These are phyloP conservation scores for Pythium biforme DNA, from an alignment of 352 stramenopile genomes.

Conservation along the genomic window DNA sequence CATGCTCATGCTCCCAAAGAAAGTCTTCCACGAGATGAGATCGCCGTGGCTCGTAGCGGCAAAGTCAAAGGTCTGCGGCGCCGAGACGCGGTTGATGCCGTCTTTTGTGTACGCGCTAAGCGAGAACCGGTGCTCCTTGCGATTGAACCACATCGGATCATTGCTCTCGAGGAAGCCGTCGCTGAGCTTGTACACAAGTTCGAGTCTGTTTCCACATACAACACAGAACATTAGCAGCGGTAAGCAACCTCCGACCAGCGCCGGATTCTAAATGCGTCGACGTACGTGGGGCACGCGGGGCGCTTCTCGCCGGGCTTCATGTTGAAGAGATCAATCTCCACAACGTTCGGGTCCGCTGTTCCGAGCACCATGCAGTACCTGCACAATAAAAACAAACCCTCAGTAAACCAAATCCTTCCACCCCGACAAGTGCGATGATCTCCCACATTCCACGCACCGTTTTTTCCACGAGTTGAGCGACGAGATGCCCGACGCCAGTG, in stretches of 20 bases:
- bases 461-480: slow-evolving; percentile 82
- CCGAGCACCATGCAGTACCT: slow-evolving; percentile 80
- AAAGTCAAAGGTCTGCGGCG: slow-evolving; percentile 64
- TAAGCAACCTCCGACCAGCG: too few relatives aligned
- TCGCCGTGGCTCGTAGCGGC: slow-evolving; percentile 55
- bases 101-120: slow-evolving; percentile 61
- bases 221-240: too few relatives aligned
- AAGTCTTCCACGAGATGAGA: slow-evolving; percentile 69
- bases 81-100: slow-evolving; percentile 58
- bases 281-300: slow-evolving; percentile 55
- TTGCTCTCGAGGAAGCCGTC: slow-evolving; percentile 60
- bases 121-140: slow-evolving; percentile 65
- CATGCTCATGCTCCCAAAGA: slow-evolving; percentile 48
- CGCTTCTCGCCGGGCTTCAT: slow-evolving; percentile 77
- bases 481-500: slow-evolving; percentile 66
- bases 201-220: slow-evolving; percentile 24
- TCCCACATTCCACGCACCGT: slow-evolving; percentile 48
- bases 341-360: slow-evolving; percentile 45
- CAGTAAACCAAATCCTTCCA: slow-evolving; percentile 1
- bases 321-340: slow-evolving; percentile 82
- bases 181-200: slow-evolving; percentile 60
- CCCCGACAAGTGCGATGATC: too few relatives aligned
- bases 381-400: not conserved
- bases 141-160: slow-evolving; percentile 64
- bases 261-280: too few relatives aligned